A percentile compares a stretch with the other conserved stretches of the same genome.
phyloP scores from a whole-genome alignment of 306 rosid species.

The Urtica urens region DNA sequence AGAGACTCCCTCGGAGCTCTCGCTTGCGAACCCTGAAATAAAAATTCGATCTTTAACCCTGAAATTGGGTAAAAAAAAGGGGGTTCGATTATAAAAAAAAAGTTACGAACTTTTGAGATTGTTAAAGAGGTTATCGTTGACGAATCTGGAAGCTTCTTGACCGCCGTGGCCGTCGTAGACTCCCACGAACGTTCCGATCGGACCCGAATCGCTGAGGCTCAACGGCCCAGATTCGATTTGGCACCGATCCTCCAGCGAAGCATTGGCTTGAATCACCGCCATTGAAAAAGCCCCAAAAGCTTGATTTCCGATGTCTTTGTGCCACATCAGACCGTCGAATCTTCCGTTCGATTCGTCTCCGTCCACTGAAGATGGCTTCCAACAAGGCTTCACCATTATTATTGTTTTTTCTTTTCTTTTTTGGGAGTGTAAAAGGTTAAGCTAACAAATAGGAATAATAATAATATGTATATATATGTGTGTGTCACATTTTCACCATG shows the following conservation, averaged over 20 bases:
- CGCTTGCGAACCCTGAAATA: conserved; percentile 42
- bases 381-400: conserved; percentile 60
- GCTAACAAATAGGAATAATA: conserved; percentile 3
- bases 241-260: conserved; percentile 60
- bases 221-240: conserved; percentile 71
- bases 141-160: conserved; percentile 53
- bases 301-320: conserved; percentile 74
- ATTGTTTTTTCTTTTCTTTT: background rate
- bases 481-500: conserved; percentile 21
- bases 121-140: conserved; percentile 52
- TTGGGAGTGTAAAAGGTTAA: background rate
- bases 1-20: conserved; percentile 42
- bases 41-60: conserved; percentile 1
- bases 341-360: conserved; percentile 26
- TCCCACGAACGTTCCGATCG: conserved; percentile 63
- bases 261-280: conserved; percentile 83
- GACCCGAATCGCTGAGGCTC: conserved; percentile 36
- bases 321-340: conserved; percentile 65
- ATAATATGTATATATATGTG: background rate
- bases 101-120: conserved; percentile 59
- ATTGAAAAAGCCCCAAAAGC: conserved; percentile 68
- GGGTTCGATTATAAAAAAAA: conserved; percentile 5
- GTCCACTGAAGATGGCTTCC: conserved; percentile 39
- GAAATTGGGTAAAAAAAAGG: background rate
- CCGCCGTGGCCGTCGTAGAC: conserved; percentile 92